Percentiles rank a stretch among this genome's conserved stretches.
Conservation (phyloP, 2,329 filamentous ascomycete genomes). For the Herpomyces periplanetae region DNA sequence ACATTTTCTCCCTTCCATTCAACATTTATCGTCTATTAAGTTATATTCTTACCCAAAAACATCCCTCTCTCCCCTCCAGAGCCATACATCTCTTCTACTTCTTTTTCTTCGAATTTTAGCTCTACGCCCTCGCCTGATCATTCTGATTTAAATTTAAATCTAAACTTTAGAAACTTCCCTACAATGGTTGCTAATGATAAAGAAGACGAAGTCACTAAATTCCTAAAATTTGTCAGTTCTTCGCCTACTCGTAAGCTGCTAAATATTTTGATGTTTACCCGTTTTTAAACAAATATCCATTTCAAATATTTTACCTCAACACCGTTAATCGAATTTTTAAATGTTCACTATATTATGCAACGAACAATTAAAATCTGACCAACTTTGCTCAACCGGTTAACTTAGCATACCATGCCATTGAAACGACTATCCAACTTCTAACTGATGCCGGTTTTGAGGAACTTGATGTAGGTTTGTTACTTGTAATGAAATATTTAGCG, state of each 20-base stretch:
- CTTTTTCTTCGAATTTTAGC: neutral
- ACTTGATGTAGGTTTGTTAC: slow-evolving; percentile 17
- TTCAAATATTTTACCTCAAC: neutral
- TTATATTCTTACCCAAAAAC: neutral
- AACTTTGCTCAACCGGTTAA: too few relatives aligned
- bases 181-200: neutral
- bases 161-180: neutral
- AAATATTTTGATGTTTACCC: too few relatives aligned
- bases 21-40: neutral
- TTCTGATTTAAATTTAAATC: neutral
- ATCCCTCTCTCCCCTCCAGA: neutral
- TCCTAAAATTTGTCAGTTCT: slow-evolving; percentile 67
- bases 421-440: slow-evolving; percentile 31
- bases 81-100: neutral
- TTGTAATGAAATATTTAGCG: slow-evolving; percentile 1
- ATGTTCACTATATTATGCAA: slow-evolving; percentile 2
- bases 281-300: too few relatives aligned
- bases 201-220: slow-evolving; percentile 11
- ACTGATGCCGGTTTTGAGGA: slow-evolving; percentile 47
- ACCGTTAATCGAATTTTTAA: slow-evolving; percentile 2
- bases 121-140: neutral
- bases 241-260: slow-evolving; percentile 43
- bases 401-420: slow-evolving; percentile 84
- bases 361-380: slow-evolving; percentile 4
- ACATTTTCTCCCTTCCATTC: too few relatives aligned